Base-by-base conservation (phyloP, 2,329 filamentous ascomycete species). In the Aspergillus sojae region DNA sequence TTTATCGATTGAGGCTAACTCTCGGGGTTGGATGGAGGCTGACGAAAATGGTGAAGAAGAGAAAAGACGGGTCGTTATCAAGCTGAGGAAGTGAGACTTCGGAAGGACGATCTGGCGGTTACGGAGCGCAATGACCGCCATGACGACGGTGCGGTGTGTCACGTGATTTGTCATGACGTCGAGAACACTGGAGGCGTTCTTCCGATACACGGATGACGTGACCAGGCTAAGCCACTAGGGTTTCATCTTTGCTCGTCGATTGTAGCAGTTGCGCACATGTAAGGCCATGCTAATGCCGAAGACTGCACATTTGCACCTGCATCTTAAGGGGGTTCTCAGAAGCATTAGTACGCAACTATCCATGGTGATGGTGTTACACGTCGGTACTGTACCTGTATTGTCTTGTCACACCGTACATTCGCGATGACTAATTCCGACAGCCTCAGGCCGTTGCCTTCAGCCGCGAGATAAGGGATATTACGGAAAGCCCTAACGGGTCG, bases 101-200 rank as follows among this genome's bases (percentile, higher is more conserved):
- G 62, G 64, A 64, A 63, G 58, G 64, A 62, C 58, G 62, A 66
- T 66, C 67, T 68, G 68, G 65, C 64, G 64, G 57, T 66, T 63
- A 61, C 63, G 58, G 32, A 53, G 56, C 57, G 58, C 48, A 32
- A 32, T 19, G 48, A 52, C 48, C 48, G 28, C 48, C 48, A 32
- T 52, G 48, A 52, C 48, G 48, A 32, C 48, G 62, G 67, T 62
- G 67, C 58, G 65, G 34, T 52, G 9, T 28, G 58, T 70, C 68
- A 69, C 68, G 68, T 70, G 68, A 60, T n/a, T 2, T 5, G 21
- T 61, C 62, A 66, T 70, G 67, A 69, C 67, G 67, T 70, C 62
- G 61, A 59, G 50, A 36, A 23, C 16, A 28, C 14, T 48, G 12
- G 23, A 41, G 39, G 39, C 16, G 16, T n/a, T n/a, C 43, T 46